Evolutionary conservation across 495 filamentous ascomycete species (phyloP).

Genomic region (Hypomontagnella submonticulosa): DNA sequence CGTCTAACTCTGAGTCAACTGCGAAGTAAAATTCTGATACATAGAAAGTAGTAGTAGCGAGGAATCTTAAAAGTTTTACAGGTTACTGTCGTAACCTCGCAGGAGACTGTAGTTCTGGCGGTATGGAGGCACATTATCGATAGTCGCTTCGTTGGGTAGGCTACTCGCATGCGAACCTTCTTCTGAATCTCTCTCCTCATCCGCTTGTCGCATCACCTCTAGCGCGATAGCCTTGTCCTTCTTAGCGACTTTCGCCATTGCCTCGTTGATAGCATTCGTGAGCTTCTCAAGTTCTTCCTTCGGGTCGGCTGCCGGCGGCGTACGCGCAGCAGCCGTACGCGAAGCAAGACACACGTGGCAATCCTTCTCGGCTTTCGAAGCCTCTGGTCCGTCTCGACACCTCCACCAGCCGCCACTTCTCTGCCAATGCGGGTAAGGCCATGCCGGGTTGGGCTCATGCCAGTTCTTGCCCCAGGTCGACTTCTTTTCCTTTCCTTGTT

Average conservation of each 20-base stretch:
- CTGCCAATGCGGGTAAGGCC: conserved; percentile 43
- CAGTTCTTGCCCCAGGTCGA: conserved; percentile 46
- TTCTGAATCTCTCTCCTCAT: neutral
- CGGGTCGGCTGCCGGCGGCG: neutral
- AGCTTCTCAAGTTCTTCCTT: conserved; percentile 3
- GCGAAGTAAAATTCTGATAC: neutral
- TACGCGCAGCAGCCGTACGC: neutral
- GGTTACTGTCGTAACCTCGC: conserved; percentile 4
- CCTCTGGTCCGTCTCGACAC: conserved; percentile 49
- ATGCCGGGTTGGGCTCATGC: conserved; percentile 48
- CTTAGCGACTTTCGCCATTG: conserved; percentile 23
- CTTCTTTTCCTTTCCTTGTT: conserved; percentile 11
- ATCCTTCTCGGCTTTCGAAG: conserved; percentile 44
- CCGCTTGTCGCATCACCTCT: neutral
- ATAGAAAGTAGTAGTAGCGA: too few species aligned
- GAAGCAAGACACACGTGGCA: conserved; percentile 37
- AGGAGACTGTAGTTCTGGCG: conserved; percentile 10
- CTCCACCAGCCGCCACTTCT: conserved; percentile 54
- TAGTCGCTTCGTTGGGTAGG: too few species aligned
- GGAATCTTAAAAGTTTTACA: too few species aligned
- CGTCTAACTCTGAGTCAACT: too few species aligned
- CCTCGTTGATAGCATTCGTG: conserved; percentile 18
- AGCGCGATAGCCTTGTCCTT: conserved; percentile 14
- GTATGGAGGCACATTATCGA: too few species aligned
- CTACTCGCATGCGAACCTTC: too few species aligned